Evolutionary conservation across 2,329 filamentous ascomycete genomes (phyloP).

Genomic region (Phaeophleospora eucalypticola): DNA sequence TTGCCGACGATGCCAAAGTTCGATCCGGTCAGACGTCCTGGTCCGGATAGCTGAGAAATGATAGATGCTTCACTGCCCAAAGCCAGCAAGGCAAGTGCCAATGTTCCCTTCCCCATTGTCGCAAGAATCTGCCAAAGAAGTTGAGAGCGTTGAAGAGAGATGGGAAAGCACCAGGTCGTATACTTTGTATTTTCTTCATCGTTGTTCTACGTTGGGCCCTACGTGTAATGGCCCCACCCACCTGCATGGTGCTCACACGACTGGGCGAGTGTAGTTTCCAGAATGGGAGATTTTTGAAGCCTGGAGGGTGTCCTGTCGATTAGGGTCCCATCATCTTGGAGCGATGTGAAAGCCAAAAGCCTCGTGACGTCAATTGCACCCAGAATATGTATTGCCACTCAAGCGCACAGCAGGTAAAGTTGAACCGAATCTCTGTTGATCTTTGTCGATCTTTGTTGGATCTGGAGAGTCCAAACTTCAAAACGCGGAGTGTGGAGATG

Average conservation of each 20-base stretch:
- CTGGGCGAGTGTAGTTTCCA: background rate
- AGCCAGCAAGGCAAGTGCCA: slow-evolving; percentile 1
- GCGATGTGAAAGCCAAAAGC: background rate
- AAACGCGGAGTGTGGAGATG: too few species aligned
- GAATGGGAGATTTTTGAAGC: background rate
- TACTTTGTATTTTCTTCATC: background rate
- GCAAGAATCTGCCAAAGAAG: background rate
- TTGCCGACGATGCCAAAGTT: slow-evolving; percentile 18
- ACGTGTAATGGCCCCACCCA: background rate
- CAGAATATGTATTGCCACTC: background rate
- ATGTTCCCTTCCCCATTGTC: background rate
- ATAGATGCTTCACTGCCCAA: slow-evolving; percentile 4
- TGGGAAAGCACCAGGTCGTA: background rate
- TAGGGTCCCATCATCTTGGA: background rate
- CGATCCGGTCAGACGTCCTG: slow-evolving; percentile 10
- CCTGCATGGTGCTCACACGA: background rate
- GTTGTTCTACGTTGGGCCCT: background rate
- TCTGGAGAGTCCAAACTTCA: too few species aligned
- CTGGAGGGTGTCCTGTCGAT: background rate
- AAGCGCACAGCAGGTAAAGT: background rate
- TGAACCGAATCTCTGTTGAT: background rate
- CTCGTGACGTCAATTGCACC: background rate
- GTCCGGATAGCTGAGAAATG: slow-evolving; percentile 6
- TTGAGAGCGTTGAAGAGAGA: background rate
- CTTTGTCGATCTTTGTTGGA: background rate